Base-by-base conservation (phyloP, 345 rosid species). In the Euphorbia tirucalli region DNA sequence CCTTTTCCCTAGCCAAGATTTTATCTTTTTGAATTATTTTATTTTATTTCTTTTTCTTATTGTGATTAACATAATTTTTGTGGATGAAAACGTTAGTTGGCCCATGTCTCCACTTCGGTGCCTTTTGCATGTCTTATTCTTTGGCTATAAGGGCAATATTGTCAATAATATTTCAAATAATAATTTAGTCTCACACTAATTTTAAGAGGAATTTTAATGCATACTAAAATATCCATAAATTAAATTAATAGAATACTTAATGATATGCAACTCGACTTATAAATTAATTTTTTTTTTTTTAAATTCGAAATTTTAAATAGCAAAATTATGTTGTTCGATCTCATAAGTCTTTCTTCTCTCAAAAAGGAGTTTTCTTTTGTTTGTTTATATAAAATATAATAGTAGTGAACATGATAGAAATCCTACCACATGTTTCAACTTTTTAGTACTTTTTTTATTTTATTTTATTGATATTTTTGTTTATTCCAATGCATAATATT, bases 11-110 rank as follows among this genome's bases (percentile, higher is more conserved):
- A 43, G 58, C 65, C 43, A 31, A 14, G 11, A 55, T 28, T 48
- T 48, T 27, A 11, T 31, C 13, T 24, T 3, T 15, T 19, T 46
- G 15, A 1, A 27, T 1, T 35, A 3, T 7, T 35, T 37, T 21
- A 0, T 21, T 37, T 2, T 6, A 39, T 11, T 54, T 7, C 0
- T 16, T 32, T 16, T 32, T 22, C 22, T n/a, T 32, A n/a, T 52
- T 19, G 57, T n/a, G 57, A 52, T 19, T 0, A 52, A 56, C 3
- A 22, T 56, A 22, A 56, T 10, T 37, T 35, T 56, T 75, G 80
- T 75, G 83, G 86, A 46, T 55, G 72, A 66, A 10, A 72, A 24
- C 52, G 41, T 24, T 28, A 31, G 71, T 50, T 66, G 78, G 78
- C 73, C 80, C 80, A 62, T 58, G 50, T 16, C 70, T 61, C 68